Percentiles rank a stretch among this genome's conserved stretches.
These are phyloP conservation scores for Talaromyces pinophilus DNA, from an alignment of 2,329 filamentous ascomycete genomes.

Conservation along the genomic window DNA sequence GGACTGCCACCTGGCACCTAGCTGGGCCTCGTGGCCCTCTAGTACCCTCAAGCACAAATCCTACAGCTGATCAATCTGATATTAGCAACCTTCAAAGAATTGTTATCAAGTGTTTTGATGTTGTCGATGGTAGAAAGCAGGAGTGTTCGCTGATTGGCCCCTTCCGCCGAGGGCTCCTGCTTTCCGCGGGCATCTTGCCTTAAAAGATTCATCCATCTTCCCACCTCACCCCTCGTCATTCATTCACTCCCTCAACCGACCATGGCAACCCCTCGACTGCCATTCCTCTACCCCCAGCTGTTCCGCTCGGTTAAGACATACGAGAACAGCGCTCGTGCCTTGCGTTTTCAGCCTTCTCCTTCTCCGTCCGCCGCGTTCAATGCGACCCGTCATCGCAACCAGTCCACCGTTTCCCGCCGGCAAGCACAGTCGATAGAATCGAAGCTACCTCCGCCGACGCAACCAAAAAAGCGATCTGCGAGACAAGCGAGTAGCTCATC, in stretches of 20 bases:
- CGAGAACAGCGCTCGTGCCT: slow-evolving; percentile 46
- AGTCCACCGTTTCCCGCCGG: slow-evolving; percentile 47
- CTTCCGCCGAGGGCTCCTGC: background rate
- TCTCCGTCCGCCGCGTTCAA: slow-evolving; percentile 36
- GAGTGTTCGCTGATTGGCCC: background rate
- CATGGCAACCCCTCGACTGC: slow-evolving; percentile 65
- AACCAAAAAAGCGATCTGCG: slow-evolving; percentile 32
- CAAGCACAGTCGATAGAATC: slow-evolving; percentile 50
- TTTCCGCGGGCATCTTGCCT: slow-evolving; percentile 1
- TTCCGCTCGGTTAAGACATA: slow-evolving; percentile 59
- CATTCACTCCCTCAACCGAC: slow-evolving; percentile 23
- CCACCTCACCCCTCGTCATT: slow-evolving; percentile 3
- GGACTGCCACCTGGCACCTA: too few relatives aligned
- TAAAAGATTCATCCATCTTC: slow-evolving; percentile 16
- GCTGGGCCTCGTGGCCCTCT: too few relatives aligned
- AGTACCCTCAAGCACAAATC: too few relatives aligned
- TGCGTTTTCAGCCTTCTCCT: slow-evolving; percentile 40
- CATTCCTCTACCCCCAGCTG: slow-evolving; percentile 69
- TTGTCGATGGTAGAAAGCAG: too few relatives aligned
- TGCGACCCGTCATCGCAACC: slow-evolving; percentile 37
- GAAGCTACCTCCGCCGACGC: slow-evolving; percentile 41
- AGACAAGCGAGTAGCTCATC: slow-evolving; percentile 25
- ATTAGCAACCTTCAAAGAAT: too few relatives aligned
- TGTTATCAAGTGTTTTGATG: too few relatives aligned
- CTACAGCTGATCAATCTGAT: too few relatives aligned